Conservation (phyloP, 345 rosid species). For the Eutrema japonicum region DNA sequence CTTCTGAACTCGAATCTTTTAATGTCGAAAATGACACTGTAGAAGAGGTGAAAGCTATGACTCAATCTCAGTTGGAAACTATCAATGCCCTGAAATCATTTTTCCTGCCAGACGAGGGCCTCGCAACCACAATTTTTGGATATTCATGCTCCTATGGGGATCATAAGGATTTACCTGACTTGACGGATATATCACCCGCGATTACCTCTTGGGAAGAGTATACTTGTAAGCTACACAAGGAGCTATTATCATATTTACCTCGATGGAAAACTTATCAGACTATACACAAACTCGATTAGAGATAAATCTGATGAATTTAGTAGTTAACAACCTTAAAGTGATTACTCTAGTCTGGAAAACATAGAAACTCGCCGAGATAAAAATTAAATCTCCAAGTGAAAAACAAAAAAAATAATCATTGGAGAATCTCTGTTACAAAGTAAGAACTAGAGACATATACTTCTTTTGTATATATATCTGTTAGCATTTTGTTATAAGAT, state of each 20-base stretch:
- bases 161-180: slow-evolving; percentile 40
- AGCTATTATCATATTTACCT: slow-evolving; percentile 61
- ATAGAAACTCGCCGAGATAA: not conserved
- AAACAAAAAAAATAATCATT: too few relatives aligned
- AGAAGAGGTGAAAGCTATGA: slow-evolving; percentile 40
- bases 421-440: too few relatives aligned
- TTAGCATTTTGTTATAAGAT: too few relatives aligned
- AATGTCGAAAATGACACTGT: slow-evolving; percentile 23
- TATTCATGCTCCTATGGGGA: slow-evolving; percentile 7
- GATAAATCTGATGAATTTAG: not conserved
- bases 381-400: too few relatives aligned
- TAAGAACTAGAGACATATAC: too few relatives aligned
- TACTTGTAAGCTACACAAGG: slow-evolving; percentile 46
- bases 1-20: slow-evolving; percentile 36
- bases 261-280: slow-evolving; percentile 60
- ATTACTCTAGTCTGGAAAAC: not conserved
- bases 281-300: slow-evolving; percentile 40
- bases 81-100: slow-evolving; percentile 45
- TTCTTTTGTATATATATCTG: too few relatives aligned
- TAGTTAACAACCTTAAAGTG: slow-evolving; percentile 2
- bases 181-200: slow-evolving; percentile 50
- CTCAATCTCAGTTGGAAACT: slow-evolving; percentile 51
- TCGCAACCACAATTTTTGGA: slow-evolving; percentile 47
- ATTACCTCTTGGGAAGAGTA: slow-evolving; percentile 58
- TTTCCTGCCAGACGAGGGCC: slow-evolving; percentile 47